Evolutionary conservation across 768 basidiomycete genomes (phyloP), one percentile per base, ranked within the genome.

Genomic region (Ephemerocybe angulata): DNA sequence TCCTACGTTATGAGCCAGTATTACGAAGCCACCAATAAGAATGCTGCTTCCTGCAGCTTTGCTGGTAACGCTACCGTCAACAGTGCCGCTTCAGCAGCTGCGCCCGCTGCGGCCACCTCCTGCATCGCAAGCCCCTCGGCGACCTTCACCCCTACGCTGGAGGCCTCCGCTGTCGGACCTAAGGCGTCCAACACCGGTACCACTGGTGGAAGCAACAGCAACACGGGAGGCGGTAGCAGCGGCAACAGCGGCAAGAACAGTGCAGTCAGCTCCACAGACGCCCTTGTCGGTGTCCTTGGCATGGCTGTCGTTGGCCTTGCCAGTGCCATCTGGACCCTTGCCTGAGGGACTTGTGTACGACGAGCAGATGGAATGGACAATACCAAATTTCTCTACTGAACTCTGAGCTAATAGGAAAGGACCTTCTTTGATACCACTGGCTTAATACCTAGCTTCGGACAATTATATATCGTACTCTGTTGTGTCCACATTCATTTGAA

Each of bases 21-120:
- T 67, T 95, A 87, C 65, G 83, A 88, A 63, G 67, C 75, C 28
- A 81, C 80, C 53, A 80, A 79, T 67, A 79, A 80, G 58, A 72
- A 84, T 52, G 64, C 72, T 17, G 73, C 79, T 50, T 76, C 89
- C 7, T 96, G 93, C 72, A 82, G 79, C 73, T 96, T 97, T 66
- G 69, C 70, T 50, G 92, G 93, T 7, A 97, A 97, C 65, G 93
- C 85, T 4, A 91, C 90, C 15, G 75, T 91, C 59, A 89, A 90
- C 62, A 11, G 73, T 15, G 65, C 64, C 3, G 81, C 83, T 6
- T 71, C 70, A 15, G 70, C 77, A 10, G 76, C 76, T 27, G 81
- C 83, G 38, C 73, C 73, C 54, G 70, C 83, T 33, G 86, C 80
- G 37, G 86, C 80, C 22, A 79, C 73, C 52, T 85, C 87, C 13